Base-by-base conservation (phyloP, 257 asterid species). In the Fraxinus quadrangulata region DNA sequence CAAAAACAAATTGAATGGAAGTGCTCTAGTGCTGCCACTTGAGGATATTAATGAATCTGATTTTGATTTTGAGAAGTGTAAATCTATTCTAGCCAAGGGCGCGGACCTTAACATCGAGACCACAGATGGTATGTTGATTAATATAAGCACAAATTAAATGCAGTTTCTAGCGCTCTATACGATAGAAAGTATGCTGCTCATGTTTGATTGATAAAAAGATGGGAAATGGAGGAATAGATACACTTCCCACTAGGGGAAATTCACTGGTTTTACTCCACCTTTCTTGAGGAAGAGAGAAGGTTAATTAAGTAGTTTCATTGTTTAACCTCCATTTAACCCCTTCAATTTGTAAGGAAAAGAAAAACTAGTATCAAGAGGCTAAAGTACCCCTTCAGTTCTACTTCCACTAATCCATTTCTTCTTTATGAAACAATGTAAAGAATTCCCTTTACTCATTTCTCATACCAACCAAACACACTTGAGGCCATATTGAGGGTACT, bases 41-140 rank as follows among this genome's bases (percentile, higher is more conserved):
- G 92, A 91, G 86, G 90, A 88, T 81, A 83, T 80, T 71, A 77
- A 81, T 14, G 90, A 88, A 77, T 72, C 34, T 4, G 89, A 87
- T 63, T 88, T 90, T 80, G 83, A 92, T 85, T 89, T 89, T 67
- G 96, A 90, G 77, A 86, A 88, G 30, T 87, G 84, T 78, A 87
- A 90, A 84, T 85, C 89, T 70, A 74, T 90, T 77, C 90, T 94
- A 73, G 90, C 90, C 66, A 92, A 87, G 82, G 97, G 98, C 31
- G 83, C 90, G 21, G 86, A 89, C 81, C 88, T 94, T 70, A 77
- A 84, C 67, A 72, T 91, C 67, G 94, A 89, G 86, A 85, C 83
- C 75, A n/a, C 88, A 51, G 96, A 91, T 72, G 98, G 97, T 94
- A 92, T 40, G 83, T 75, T 24, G 1, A 34, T 39, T 40, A 5